Base-by-base conservation (phyloP, 805 yeast genomes). In the Pichia heedii region DNA sequence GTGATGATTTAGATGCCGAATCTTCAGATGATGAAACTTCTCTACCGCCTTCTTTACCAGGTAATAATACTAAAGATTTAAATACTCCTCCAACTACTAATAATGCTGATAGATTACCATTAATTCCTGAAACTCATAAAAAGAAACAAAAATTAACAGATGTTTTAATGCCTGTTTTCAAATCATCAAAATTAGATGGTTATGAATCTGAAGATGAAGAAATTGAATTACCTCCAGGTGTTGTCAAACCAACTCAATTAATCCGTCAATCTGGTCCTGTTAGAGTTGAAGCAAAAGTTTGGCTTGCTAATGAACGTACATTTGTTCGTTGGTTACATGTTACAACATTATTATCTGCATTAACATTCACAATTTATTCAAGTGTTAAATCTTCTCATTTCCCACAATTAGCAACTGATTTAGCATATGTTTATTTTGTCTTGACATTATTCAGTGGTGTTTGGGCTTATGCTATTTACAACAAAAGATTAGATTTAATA, bases 301-400 rank as follows among this genome's bases (percentile, higher is more conserved):
- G 97, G 97, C 72, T 93, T 50, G 98, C 98, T 24, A 93, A 93
- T 59, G 98, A 93, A 68, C 82, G 98, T 63, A 93, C 98, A 4
- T 90, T 89, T 68, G 82, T 86, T 69, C 77, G 94, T 63, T 93
- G 98, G 98, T 70, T 93, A 51, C 88, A 83, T 49, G 90, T 90
- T 20, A 84, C 95, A 13, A 78, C 94, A 0, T 68, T 93, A 58
- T 71, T 93, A 53, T 79, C 95, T 19, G 80, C 89, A 0, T 67
- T 93, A 54, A 87, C 97, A 0, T 88, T 89, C 57, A 73, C 69
- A 15, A 75, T 93, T 43, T 85, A 85, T 67, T 76, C 80, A 34
- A 81, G 95, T 11, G 84, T 86, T 19, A 69, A 72, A 49, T 68
- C 70, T 24, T 80, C 96, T 0, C 74, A 80, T 47, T 77, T 77